Base-by-base conservation (phyloP, 495 filamentous ascomycete genomes). In the Immersiella caudata region DNA sequence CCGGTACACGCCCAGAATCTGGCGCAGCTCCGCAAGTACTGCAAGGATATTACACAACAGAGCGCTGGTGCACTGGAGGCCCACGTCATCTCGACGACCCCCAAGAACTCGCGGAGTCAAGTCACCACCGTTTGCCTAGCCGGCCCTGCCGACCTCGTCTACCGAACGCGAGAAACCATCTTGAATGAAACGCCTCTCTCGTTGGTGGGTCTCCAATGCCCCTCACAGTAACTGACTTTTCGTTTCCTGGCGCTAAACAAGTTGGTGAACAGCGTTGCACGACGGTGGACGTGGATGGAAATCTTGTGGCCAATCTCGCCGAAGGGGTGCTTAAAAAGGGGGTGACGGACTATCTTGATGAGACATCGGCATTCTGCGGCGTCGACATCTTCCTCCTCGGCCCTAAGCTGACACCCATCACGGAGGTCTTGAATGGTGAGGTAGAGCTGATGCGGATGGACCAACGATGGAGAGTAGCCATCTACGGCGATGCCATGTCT, bases 341-440 rank as follows among this genome's bases (percentile, higher is more conserved):
- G 11, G 89, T 97, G 22, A 83, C 93, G n/a, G 87, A 91, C 26
- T 92, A 94, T 72, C 83, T 98, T 67, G 91, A 97, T 74, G 87
- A 88, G 40, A 86, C 95, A 74, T 90, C 95, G 22, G 84, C 81
- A 55, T 93, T 89, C 75, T 97, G 93, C 67, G 95, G 94, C 26
- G 93, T 96, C 64, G 96, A 98, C 76, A 95, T 99, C 70, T 99
- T 99, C 79, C 81, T 99, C 20, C 84, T 98, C 65, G 92, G 90
- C 60, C 94, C 92, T 24, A 96, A 92, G 79, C 84, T 88, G 55
- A 83, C 83, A 18, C 84, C 83, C 9, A 90, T 90, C 62, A 87
- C 89, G 59, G 90, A 90, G 55, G 81, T 80, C 26, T 79, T 87
- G 70, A 82, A 83, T 29, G 85, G 85, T 26, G 85, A 86, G 64